A percentile compares a stretch with the other conserved stretches of the same genome.
phyloP scores from a whole-genome alignment of 345 rosid species.

The Isatis tinctoria region DNA sequence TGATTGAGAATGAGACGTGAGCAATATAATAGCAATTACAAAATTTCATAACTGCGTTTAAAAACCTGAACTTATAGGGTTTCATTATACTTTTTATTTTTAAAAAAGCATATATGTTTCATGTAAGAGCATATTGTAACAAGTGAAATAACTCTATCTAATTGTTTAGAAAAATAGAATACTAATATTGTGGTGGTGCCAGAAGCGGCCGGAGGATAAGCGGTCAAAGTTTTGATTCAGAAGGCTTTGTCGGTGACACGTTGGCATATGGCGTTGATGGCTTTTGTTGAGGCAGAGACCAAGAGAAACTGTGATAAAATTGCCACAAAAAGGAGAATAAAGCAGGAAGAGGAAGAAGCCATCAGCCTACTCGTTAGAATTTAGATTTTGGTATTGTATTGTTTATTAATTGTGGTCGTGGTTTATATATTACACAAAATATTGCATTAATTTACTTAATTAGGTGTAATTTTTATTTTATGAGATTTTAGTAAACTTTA shows the following conservation, averaged over 20 bases:
- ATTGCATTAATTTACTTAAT: too few species aligned
- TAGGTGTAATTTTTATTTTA: too few species aligned
- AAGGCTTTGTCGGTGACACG: not conserved
- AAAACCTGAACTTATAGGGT: not conserved
- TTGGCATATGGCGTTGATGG: slow-evolving; percentile 7
- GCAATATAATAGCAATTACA: not conserved
- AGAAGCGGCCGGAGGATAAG: not conserved
- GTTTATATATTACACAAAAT: not conserved
- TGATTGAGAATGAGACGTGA: not conserved
- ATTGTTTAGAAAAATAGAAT: not conserved
- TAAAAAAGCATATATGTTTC: too few species aligned
- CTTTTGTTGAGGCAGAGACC: not conserved
- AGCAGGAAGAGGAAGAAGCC: slow-evolving; percentile 1
- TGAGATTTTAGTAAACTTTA: too few species aligned
- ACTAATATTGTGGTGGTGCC: slow-evolving; percentile 8
- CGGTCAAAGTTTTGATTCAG: slow-evolving; percentile 11
- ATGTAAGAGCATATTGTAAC: not conserved
- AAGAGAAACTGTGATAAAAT: not conserved
- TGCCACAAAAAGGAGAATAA: not conserved
- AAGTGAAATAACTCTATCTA: not conserved
- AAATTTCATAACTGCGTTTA: not conserved
- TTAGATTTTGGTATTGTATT: not conserved
- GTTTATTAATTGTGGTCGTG: not conserved
- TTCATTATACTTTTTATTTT: not conserved
- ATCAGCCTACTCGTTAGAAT: not conserved